Evolutionary conservation across 305 asterid genomes (phyloP).

Genomic region (Petunia hybrid): DNA sequence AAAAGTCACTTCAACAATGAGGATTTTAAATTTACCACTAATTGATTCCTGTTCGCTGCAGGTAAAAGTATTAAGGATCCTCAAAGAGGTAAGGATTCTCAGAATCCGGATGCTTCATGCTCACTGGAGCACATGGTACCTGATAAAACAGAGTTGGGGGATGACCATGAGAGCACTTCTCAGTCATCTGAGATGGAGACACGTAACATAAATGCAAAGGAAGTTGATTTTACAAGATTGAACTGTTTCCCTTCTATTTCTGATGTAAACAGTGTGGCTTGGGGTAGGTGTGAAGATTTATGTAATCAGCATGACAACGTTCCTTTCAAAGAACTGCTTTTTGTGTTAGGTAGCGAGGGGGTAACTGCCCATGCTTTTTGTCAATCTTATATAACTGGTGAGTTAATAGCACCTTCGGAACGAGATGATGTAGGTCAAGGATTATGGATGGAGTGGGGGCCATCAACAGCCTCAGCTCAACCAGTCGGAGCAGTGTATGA

Average conservation of each 20-base stretch:
- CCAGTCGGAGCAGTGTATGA: constrained; percentile 39
- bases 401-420: constrained; percentile 45
- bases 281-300: constrained; percentile 74
- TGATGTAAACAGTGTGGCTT: constrained; percentile 80
- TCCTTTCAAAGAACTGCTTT: constrained; percentile 74
- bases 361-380: constrained; percentile 84
- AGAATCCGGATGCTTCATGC: constrained; percentile 35
- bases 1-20: constrained; percentile 17
- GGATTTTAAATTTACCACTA: constrained; percentile 10
- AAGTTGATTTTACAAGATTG: constrained; percentile 46
- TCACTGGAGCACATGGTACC: constrained; percentile 44
- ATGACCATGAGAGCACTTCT: constrained; percentile 48
- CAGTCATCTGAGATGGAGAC: constrained; percentile 48
- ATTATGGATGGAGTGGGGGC: constrained; percentile 95
- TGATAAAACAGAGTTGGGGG: constrained; percentile 46
- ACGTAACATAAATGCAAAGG: constrained; percentile 40
- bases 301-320: constrained; percentile 63
- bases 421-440: constrained; percentile 64
- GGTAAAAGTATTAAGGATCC: constrained; percentile 53
- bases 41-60: constrained; percentile 39
- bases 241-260: constrained; percentile 57
- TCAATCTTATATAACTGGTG: constrained; percentile 46
- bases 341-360: constrained; percentile 81
- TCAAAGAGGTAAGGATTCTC: constrained; percentile 41
- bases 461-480: constrained; percentile 48